Evolutionary conservation across 192 early-diverging fungal species (phyloP).

Genomic region (Coemansia sp.): DNA sequence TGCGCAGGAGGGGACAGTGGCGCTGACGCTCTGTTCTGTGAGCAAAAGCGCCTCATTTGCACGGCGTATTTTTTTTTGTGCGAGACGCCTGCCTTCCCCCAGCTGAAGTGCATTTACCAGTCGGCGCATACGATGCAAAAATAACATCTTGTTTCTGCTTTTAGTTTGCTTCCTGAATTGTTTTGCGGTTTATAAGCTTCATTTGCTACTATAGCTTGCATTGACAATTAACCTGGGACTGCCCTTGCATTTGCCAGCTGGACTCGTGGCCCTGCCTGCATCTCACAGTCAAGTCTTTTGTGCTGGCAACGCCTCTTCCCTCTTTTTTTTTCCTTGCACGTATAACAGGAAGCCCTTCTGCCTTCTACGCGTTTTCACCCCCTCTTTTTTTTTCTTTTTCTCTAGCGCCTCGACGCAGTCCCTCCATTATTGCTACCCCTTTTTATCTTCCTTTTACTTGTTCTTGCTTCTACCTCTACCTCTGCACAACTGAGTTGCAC

Average conservation of each 20-base stretch:
- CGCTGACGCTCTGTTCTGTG: slow-evolving; percentile 22
- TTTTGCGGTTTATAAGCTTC: too few relatives aligned
- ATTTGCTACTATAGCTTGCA: slow-evolving; percentile 5
- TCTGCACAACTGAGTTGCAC: neutral
- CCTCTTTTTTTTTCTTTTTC: neutral
- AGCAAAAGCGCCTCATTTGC: slow-evolving; percentile 16
- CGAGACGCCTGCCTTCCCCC: neutral
- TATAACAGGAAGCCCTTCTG: slow-evolving; percentile 6
- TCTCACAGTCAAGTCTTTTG: slow-evolving; percentile 22
- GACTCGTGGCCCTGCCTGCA: slow-evolving; percentile 37
- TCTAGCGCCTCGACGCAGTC: neutral
- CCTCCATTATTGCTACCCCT: too few relatives aligned
- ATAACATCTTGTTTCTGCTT: neutral
- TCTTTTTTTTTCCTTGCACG: slow-evolving; percentile 6
- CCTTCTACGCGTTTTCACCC: neutral
- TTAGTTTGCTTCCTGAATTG: neutral
- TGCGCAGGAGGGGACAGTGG: slow-evolving; percentile 19
- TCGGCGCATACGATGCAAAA: slow-evolving; percentile 4
- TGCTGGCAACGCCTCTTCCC: neutral
- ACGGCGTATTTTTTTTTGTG: neutral
- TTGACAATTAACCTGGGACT: slow-evolving; percentile 14
- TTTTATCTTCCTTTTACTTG: slow-evolving; percentile 1
- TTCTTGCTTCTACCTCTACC: neutral
- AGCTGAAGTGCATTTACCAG: slow-evolving; percentile 18
- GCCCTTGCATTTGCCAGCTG: slow-evolving; percentile 28